Percentiles rank a stretch among this genome's conserved stretches.
Conservation (phyloP, 2,329 filamentous ascomycete species). For the Endoconidiophora polonica region DNA sequence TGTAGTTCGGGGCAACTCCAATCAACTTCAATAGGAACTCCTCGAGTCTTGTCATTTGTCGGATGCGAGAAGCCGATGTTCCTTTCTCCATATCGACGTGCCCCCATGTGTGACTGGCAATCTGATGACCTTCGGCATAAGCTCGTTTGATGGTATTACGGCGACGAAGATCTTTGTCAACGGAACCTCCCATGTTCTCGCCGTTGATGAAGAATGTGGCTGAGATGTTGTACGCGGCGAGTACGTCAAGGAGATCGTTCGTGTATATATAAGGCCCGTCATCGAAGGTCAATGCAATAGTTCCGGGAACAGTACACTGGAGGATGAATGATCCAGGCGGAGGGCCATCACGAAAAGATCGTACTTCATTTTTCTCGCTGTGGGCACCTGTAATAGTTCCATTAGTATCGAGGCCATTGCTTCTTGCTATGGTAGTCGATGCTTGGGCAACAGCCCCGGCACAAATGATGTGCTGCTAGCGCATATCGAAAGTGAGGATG, state of each 20-base stretch:
- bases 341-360: constrained; percentile 1
- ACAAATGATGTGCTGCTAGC: too few species aligned
- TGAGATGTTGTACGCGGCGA: constrained; percentile 19
- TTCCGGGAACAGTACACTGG: constrained; percentile 20
- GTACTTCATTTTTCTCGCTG: not conserved
- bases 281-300: constrained; percentile 30
- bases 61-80: constrained; percentile 19
- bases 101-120: constrained; percentile 37
- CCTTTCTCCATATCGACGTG: constrained; percentile 27
- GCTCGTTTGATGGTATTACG: constrained; percentile 25
- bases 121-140: constrained; percentile 38
- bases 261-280: constrained; percentile 30
- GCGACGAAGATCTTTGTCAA: constrained; percentile 12
- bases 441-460: too few species aligned
- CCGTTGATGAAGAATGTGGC: constrained; percentile 25
- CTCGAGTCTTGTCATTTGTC: constrained; percentile 29
- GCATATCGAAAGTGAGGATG: too few species aligned
- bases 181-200: constrained; percentile 20
- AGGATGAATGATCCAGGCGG: constrained; percentile 11
- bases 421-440: too few species aligned
- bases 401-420: too few species aligned
- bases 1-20: constrained; percentile 26
- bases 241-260: constrained; percentile 23
- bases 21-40: constrained; percentile 27
- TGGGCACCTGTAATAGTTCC: not conserved